Conservation (phyloP, 805 yeast genomes). For the Hermanozyma aechmeae region DNA sequence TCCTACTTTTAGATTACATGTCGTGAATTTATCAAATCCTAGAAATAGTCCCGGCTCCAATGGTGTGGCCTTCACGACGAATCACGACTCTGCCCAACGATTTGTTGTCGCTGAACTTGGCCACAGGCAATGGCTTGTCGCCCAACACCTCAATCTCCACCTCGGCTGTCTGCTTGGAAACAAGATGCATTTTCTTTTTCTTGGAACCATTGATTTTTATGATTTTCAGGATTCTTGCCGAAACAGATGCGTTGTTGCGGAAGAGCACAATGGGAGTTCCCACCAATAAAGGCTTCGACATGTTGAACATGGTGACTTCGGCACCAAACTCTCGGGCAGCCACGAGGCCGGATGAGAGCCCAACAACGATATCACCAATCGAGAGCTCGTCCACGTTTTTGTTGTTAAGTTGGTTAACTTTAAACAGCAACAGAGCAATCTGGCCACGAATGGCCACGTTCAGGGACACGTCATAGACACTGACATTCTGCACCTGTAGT, state of each 20-base stretch:
- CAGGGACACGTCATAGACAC: conserved; percentile 28
- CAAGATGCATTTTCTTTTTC: conserved; percentile 47
- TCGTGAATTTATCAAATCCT: conserved; percentile 3
- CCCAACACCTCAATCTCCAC: conserved; percentile 45
- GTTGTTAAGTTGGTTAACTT: conserved; percentile 37
- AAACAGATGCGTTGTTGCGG: conserved; percentile 63
- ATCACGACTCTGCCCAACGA: conserved; percentile 60
- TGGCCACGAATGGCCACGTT: conserved; percentile 57
- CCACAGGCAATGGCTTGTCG: conserved; percentile 42
- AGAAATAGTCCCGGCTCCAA: conserved; percentile 54
- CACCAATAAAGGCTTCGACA: conserved; percentile 62
- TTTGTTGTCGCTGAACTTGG: conserved; percentile 37
- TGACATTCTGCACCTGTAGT: conserved; percentile 34
- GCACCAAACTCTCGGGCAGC: conserved; percentile 20
- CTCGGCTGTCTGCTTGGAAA: conserved; percentile 48
- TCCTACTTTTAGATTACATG: conserved; percentile 45
- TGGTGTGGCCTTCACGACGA: conserved; percentile 58
- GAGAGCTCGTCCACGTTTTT: conserved; percentile 47
- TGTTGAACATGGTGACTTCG: conserved; percentile 24
- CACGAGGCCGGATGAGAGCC: conserved; percentile 14
- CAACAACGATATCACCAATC: conserved; percentile 47
- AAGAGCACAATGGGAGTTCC: conserved; percentile 76
- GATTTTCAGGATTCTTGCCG: conserved; percentile 53
- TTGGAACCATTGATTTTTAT: conserved; percentile 16
- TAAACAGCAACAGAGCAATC: conserved; percentile 36